Base-by-base conservation (phyloP, 164 flowering plant species). In the Umbilicus rupestris region DNA sequence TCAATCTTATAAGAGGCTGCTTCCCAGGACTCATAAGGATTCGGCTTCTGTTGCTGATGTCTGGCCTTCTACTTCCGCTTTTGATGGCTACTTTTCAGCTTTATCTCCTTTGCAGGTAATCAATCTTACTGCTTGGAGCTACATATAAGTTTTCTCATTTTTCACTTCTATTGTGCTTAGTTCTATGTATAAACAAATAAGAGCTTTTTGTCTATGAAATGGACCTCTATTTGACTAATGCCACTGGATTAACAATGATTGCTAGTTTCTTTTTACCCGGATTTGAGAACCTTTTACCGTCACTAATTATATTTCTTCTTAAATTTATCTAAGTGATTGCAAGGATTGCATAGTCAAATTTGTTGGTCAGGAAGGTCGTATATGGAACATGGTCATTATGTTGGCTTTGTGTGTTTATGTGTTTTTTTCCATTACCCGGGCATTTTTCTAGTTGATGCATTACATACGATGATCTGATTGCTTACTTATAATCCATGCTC, bases 11-110 rank as follows among this genome's bases (percentile, higher is more conserved):
- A 92, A 88, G 80, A 77, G 84, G 77, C 71, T 95, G 70, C 77
- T 95, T 12, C 96, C 97, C 1, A 77, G 90, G 71, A 67, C 97
- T 39, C 99, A 91, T 63, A 95, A 84, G 82, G 99, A 92, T 73
- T 81, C 97, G 0, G 94, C 89, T 29, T 76, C 94, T 1, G 91
- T 95, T 4, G 87, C 90, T 5, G 97, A 95, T 78, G 97, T 95
- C 28, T 95, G 99, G 99, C 97, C 97, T 0, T 85, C 96, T 29
- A 89, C 97, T 0, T 92, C 97, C 0, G 97, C 97, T 2, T 95
- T 95, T 64, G 99, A 95, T 72, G 97, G 97, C 0, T 88, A 78
- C 67, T 79, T 95, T 22, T 95, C 97, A 2, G 94, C 90, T 8
- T 81, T 95, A 3, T 91, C 99, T 20, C 99, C 99, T 0, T 76